A percentile compares a stretch with the other conserved stretches of the same genome.
phyloP scores from a whole-genome alignment of 257 asterid species.

The Petunia axillaris region DNA sequence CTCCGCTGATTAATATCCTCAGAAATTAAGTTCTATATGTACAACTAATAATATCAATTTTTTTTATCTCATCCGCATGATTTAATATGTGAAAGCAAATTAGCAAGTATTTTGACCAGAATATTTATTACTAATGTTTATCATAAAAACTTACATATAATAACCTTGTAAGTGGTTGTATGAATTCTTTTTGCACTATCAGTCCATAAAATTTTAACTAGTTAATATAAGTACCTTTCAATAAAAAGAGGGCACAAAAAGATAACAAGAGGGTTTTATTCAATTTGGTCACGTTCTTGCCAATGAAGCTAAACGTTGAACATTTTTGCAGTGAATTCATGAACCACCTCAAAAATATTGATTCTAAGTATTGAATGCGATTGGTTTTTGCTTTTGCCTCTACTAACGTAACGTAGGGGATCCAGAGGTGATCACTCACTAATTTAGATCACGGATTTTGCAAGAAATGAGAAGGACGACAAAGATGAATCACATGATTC shows the following conservation, averaged over 20 bases:
- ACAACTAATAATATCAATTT: no score
- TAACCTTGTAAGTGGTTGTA: no score
- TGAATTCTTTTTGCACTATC: no score
- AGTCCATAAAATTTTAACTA: background rate
- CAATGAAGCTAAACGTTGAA: constrained; percentile 35
- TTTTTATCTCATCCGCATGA: no score
- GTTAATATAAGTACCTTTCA: constrained; percentile 18
- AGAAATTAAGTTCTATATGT: no score
- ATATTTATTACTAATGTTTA: no score
- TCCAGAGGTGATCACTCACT: constrained; percentile 18
- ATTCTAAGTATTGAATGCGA: constrained; percentile 5
- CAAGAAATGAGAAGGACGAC: constrained; percentile 18
- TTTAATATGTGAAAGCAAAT: no score
- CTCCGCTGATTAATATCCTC: background rate
- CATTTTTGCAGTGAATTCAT: background rate
- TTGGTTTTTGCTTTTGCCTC: constrained; percentile 28
- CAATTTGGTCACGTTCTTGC: constrained; percentile 41
- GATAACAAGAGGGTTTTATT: background rate
- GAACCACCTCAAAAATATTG: constrained; percentile 15
- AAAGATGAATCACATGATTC: constrained; percentile 50
- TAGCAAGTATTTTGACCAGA: no score
- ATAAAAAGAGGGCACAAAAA: background rate
- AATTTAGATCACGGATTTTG: constrained; percentile 54
- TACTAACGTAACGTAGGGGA: background rate
- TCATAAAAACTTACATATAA: no score